phyloP scores from a whole-genome alignment of 306 rosid genomes.

The Canavalia ensiformis region DNA sequence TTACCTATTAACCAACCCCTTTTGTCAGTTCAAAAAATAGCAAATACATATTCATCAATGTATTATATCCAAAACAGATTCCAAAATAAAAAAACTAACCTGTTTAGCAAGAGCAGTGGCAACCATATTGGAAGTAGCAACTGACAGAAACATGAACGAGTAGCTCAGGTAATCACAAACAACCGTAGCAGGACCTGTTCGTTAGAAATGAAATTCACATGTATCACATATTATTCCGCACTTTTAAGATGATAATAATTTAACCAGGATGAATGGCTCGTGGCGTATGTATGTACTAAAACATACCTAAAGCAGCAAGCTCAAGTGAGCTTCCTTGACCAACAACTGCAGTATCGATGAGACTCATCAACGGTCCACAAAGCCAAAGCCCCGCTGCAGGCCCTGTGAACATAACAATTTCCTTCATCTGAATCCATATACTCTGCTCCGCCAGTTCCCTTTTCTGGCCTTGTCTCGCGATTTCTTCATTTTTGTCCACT shows the following conservation, averaged over 20 bases:
- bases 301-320: constrained; percentile 87
- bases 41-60: too few relatives aligned
- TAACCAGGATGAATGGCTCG: too few relatives aligned
- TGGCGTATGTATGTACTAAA: too few relatives aligned
- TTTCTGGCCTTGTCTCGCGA: constrained; percentile 11
- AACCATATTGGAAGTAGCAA: constrained; percentile 96
- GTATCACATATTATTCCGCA: too few relatives aligned
- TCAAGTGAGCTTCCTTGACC: constrained; percentile 93
- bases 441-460: constrained; percentile 58
- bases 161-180: constrained; percentile 83
- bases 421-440: constrained; percentile 77
- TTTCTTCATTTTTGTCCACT: constrained; percentile 33
- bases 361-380: constrained; percentile 89
- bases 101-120: constrained; percentile 86
- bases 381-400: constrained; percentile 90
- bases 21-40: background rate
- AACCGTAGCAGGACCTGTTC: constrained; percentile 88
- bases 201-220: constrained; percentile 15
- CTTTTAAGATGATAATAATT: background rate
- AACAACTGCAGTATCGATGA: constrained; percentile 83
- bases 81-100: constrained; percentile 51
- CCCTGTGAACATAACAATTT: constrained; percentile 73
- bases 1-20: too few relatives aligned
- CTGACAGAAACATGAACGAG: constrained; percentile 86
- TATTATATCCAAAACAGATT: too few relatives aligned